phyloP scores from a whole-genome alignment of 768 basidiomycete species.

The Boletus subcaerulescens region DNA sequence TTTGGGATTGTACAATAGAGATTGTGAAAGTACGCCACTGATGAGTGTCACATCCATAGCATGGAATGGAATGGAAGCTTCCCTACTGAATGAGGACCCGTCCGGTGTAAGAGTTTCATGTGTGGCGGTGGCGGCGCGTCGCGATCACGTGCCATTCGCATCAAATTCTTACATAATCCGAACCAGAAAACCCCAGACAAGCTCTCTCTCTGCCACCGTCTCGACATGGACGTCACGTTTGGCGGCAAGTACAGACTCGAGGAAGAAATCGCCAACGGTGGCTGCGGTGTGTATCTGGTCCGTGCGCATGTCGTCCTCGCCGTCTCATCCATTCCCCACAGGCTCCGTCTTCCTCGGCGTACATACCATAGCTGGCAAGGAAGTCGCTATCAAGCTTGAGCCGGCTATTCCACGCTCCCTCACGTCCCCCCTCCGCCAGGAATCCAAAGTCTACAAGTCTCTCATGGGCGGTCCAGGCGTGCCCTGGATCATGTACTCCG shows the following conservation, averaged over 20 bases:
- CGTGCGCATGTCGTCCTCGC: constrained; percentile 5
- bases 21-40: not conserved
- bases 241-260: constrained; percentile 77
- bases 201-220: constrained; percentile 14
- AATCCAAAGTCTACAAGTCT: constrained; percentile 89
- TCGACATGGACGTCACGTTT: constrained; percentile 43
- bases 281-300: constrained; percentile 71
- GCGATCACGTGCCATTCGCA: constrained; percentile 27
- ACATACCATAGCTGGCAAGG: constrained; percentile 78
- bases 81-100: not conserved
- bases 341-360: constrained; percentile 78
- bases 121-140: constrained; percentile 15
- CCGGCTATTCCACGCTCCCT: constrained; percentile 47
- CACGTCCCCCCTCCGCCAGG: constrained; percentile 76
- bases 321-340: constrained; percentile 26
- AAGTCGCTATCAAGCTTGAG: constrained; percentile 82
- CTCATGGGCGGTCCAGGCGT: constrained; percentile 87
- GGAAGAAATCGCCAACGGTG: constrained; percentile 78
- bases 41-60: not conserved
- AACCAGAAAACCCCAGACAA: constrained; percentile 10
- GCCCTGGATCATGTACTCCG: constrained; percentile 91
- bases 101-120: not conserved
- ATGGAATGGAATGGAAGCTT: not conserved
- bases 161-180: constrained; percentile 23
- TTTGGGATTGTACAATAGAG: not conserved